Base-by-base conservation (phyloP, 805 yeast species). In the Jamesozyma hellenica region DNA sequence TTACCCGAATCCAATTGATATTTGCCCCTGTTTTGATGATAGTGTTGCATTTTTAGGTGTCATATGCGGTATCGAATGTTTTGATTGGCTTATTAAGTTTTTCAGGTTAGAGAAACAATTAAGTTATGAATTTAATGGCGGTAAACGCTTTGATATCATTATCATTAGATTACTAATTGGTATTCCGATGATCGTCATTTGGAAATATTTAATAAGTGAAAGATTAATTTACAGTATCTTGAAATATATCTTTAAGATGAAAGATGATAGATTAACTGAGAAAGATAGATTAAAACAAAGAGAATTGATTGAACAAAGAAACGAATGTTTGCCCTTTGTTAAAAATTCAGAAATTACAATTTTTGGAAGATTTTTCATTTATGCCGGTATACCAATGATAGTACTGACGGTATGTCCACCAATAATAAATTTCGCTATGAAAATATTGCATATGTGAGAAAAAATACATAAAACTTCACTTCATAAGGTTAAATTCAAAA, bases 1-100 rank as follows among this genome's bases (percentile, higher is more conserved):
- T 32, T 95, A 87, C 61, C 82, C 87, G 0, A 75, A 72, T 42
- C 97, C 97, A 1, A 77, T 82, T 16, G 98, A 92, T 51, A 82
- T 79, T 48, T 90, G 98, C 55, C 98, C 98, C 1, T 92, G 98
- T 58, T 90, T 81, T 55, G 96, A 88, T 53, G 98, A 90, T 57
- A 77, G 87, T 15, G 95, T 90, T 25, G 94, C 97, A 4, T 90
- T 90, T 52, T 65, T 88, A 38, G 95, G 95, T 3, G 96, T 88
- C 32, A 66, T 87, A 13, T 64, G 77, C 33, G 98, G 98, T 0
- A 50, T 82, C 6, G 92, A 82, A 45, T 46, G 81, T 19, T 69
- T 78, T 15, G 75, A 72, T 49, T 77, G 81, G 77, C 44, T 60
- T 10, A 59, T 58, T 21, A 55, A 71, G 4, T 50, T 53, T 14